Evolutionary conservation across 495 filamentous ascomycete genomes (phyloP).

Genomic region (Tuber umbilicatum): DNA sequence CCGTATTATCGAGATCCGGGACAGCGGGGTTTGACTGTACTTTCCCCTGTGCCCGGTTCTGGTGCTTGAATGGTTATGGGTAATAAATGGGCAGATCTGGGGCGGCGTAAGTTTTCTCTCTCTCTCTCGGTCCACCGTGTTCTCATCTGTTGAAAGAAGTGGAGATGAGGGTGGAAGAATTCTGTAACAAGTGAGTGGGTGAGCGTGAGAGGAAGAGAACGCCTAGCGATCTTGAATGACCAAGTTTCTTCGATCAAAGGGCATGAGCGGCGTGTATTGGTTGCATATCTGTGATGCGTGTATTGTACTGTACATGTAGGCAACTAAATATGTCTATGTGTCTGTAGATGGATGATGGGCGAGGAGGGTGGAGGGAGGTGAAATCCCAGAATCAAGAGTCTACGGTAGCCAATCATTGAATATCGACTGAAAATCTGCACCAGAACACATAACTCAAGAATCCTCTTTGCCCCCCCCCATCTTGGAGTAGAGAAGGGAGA

Average conservation of each 20-base stretch:
- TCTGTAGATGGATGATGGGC: neutral
- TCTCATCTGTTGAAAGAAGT: neutral
- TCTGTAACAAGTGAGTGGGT: neutral
- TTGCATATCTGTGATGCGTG: neutral
- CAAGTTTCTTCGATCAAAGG: neutral
- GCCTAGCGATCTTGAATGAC: neutral
- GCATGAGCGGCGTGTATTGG: neutral
- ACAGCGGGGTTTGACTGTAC: too few species aligned
- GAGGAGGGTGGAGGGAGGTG: neutral
- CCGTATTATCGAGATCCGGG: too few species aligned
- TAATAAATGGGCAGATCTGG: neutral
- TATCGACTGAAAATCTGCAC: neutral
- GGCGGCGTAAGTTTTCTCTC: neutral
- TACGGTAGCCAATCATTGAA: neutral
- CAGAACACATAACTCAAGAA: neutral
- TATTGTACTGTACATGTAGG: neutral
- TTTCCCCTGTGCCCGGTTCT: neutral
- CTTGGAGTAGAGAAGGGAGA: neutral
- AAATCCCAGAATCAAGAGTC: neutral
- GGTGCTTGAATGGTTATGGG: neutral
- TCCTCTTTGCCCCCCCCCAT: neutral
- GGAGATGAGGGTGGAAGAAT: neutral
- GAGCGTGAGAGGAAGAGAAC: neutral
- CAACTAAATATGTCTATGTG: conserved; percentile 2
- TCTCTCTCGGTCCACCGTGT: neutral